These are phyloP conservation scores for Cerrena zonata DNA, from an alignment of 1,284 basidiomycete species.

Conservation along the genomic window DNA sequence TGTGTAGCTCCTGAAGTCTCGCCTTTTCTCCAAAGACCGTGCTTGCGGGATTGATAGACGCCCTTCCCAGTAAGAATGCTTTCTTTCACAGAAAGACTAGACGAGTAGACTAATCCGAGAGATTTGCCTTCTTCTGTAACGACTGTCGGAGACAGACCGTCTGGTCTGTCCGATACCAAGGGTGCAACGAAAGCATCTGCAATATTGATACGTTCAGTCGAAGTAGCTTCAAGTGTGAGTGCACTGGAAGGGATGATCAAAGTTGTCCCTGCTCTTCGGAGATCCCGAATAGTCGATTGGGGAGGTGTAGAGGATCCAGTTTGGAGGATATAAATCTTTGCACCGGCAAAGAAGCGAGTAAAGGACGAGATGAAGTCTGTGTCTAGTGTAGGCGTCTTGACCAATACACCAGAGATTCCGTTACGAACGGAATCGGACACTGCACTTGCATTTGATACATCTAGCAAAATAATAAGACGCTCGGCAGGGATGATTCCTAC, in stretches of 20 bases:
- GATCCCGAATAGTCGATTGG: slow-evolving; percentile 48
- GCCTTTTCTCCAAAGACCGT: slow-evolving; percentile 95
- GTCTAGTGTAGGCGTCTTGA: slow-evolving; percentile 65
- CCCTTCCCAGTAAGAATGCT: slow-evolving; percentile 86
- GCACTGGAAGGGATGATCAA: slow-evolving; percentile 72
- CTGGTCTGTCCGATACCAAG: slow-evolving; percentile 80
- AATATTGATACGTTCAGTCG: slow-evolving; percentile 61
- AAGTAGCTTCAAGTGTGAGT: slow-evolving; percentile 56
- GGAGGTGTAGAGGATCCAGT: slow-evolving; percentile 39
- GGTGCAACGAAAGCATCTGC: slow-evolving; percentile 84
- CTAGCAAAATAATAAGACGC: slow-evolving; percentile 69
- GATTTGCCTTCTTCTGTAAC: slow-evolving; percentile 77
- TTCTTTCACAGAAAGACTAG: slow-evolving; percentile 78
- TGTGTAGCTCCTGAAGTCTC: slow-evolving; percentile 94
- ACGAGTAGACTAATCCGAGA: slow-evolving; percentile 97
- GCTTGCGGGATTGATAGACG: slow-evolving; percentile 94
- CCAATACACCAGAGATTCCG: slow-evolving; percentile 71
- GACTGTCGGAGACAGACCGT: slow-evolving; percentile 90
- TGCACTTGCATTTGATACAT: slow-evolving; percentile 65
- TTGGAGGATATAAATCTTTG: slow-evolving; percentile 59
- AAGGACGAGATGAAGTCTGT: slow-evolving; percentile 68
- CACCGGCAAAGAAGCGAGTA: slow-evolving; percentile 65
- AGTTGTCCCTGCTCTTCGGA: slow-evolving; percentile 55
- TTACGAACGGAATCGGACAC: slow-evolving; percentile 67
- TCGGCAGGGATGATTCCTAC: slow-evolving; percentile 66